Evolutionary conservation across 2,329 filamentous ascomycete species (phyloP), one percentile per base, ranked within the genome.

Genomic region (Septoria petroselini): DNA sequence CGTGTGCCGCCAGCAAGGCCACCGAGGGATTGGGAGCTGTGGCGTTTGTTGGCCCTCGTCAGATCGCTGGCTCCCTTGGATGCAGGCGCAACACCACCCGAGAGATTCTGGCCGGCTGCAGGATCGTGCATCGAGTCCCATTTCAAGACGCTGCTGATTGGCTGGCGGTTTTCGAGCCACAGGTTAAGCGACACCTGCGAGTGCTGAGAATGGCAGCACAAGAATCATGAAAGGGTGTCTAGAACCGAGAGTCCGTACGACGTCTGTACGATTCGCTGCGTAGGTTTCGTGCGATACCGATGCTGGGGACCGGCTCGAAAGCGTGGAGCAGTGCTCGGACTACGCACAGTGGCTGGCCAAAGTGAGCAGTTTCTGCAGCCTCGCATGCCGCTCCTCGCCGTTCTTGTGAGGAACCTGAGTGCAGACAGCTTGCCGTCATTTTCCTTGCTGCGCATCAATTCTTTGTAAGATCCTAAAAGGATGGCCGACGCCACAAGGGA

Each of bases 21-120:
- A 41, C 51, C 53, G 48, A 52, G 47, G 52, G 48, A 41, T 43
- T 54, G 53, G 56, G 42, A 47, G 33, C 15, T 41, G 54, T 58
- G 56, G 56, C 56, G 56, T 31, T 47, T 30, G 45, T 37, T 41
- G 49, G 37, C 34, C 34, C 27, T 40, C 33, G 30, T 46, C 38
- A 44, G 37, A 57, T 48, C 25, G 50, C 31, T 31, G n/a, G 42
- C 42, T 35, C 30, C 19, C 29, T 47, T n/a, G 43, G 45, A 31
- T 44, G 37, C 12, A 48, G 50, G 38, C 38, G 52, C 56, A 42
- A 52, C 34, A 49, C 33, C 27, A 49, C 41, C 53, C 44, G 27
- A 45, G 45, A 44, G 41, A 17, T 41, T 18, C 33, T 48, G 27
- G 50, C 48, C 50, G 41, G 42, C 50, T 47, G 51, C 54, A 53